These are phyloP conservation scores for Geosiphon pyriformis DNA, from an alignment of 192 early-diverging fungal genomes.

Conservation along the genomic window DNA sequence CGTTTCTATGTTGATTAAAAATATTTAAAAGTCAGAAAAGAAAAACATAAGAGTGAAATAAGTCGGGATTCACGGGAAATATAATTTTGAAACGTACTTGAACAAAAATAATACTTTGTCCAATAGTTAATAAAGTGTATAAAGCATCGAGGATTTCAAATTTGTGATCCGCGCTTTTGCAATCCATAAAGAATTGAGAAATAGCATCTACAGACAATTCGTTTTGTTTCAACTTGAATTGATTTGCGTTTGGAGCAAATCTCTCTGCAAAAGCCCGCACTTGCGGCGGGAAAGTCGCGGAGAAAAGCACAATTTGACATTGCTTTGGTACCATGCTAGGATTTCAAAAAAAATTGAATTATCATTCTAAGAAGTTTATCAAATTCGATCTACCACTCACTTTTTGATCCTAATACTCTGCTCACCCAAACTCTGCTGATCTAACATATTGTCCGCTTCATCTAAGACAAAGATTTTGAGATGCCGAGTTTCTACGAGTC, in stretches of 20 bases:
- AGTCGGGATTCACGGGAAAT: neutral
- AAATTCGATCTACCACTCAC: conserved; percentile 33
- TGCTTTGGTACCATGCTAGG: conserved; percentile 57
- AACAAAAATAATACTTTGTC: conserved; percentile 96
- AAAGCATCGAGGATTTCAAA: conserved; percentile 64
- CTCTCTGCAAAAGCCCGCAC: conserved; percentile 71
- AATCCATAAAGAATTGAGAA: conserved; percentile 97
- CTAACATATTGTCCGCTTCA: conserved; percentile 98
- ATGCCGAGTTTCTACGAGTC: conserved; percentile 52
- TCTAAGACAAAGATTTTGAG: conserved; percentile 89
- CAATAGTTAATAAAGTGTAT: conserved; percentile 81
- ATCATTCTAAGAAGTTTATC: neutral
- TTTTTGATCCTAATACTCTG: conserved; percentile 82
- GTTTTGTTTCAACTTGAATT: conserved; percentile 76
- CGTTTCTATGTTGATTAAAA: conserved; percentile 45
- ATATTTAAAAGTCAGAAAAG: neutral
- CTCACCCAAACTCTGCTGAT: conserved; percentile 77
- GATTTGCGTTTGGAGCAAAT: conserved; percentile 83
- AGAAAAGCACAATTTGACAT: conserved; percentile 89
- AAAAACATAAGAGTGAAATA: neutral
- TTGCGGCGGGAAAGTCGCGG: conserved; percentile 84
- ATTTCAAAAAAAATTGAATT: neutral
- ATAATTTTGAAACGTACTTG: conserved; percentile 42
- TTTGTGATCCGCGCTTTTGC: conserved; percentile 73
- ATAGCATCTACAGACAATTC: conserved; percentile 93